Evolutionary conservation across 2,329 filamentous ascomycete genomes (phyloP), one percentile per base, ranked within the genome.

Genomic region (Fusarium citri): DNA sequence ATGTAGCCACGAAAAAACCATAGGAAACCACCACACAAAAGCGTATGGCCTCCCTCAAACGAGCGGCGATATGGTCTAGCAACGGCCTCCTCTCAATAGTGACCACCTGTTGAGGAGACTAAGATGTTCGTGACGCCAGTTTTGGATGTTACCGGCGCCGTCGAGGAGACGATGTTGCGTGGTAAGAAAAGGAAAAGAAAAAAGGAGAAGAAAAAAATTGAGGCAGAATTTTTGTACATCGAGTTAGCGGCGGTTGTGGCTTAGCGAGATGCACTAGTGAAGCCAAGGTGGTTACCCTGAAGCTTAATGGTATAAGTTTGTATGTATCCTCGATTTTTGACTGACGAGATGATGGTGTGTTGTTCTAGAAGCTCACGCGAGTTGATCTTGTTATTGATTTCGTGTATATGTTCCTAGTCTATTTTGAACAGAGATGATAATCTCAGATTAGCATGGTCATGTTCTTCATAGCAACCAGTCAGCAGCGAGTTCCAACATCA

Each of bases 11-110:
- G 59, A 75, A 74, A 74, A 68, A 77, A 80, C 80, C 81, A 83
- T 83, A 71, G 80, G 81, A 79, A 77, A 79, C 79, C 78, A 78
- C 77, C 79, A 82, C 77, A 75, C 73, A 73, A 66, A 77, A 75
- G 72, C 74, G 77, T 78, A 74, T 78, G 78, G 71, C 77, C 78
- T 80, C 81, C 81, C 80, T 83, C 81, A 82, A 82, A 82, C 80
- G 74, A 80, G 79, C 78, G 80, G 80, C 79, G 64, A 46, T 60
- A 80, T 78, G 12, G 75, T 82, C 79, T 82, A 67, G 80, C 80
- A 82, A 78, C 71, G 53, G 72, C 34, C 62, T 68, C 66, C 59
- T 53, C 71, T 61, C 31, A 66, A 51, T 50, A 14, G 31, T 72
- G 69, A 64, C 66, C 68, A 71, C 71, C 74, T 72, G 77, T 74